Base-by-base conservation (phyloP, 2,329 filamentous ascomycete species). In the Pseudogymnoascus sp. region DNA sequence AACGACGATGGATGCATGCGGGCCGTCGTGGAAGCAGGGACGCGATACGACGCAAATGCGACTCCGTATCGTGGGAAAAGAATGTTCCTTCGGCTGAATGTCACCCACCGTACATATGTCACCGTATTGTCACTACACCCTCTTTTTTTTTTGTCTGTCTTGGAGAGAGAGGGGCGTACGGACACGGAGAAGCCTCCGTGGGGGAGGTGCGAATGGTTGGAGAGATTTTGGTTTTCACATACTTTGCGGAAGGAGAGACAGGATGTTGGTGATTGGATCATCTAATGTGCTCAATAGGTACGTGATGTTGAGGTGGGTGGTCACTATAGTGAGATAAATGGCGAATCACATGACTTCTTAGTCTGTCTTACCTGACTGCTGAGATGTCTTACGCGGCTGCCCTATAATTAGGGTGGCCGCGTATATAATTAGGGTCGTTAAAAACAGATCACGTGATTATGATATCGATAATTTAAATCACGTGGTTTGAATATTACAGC, bases 61-160 rank as follows among this genome's bases (percentile, higher is more conserved):
- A 34, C 49, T 34, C 49, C 49, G 28, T 56, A 34, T 56, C n/a
- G 49, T 21, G 28, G 23, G n/a, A 56, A 56, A 18, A 5, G 49
- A 56, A 56, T 56, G 16, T 56, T 56, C 28, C 49, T 25, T 56
- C 49, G 28, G 49, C 28, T 56, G 49, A 56, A 34, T 34, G 49
- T 56, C 49, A 34, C 46, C 6, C 6, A 8, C 28, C 6, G 28
- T 31, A 31, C 28, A 14, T 14, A 53, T 53, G 46, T 11, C 18
- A 23, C 23, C 18, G 14, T 14, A 9, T 49, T 49, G 43, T 8
- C 25, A 34, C 49, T 25, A 56, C 49, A 56, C 49, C 49, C 49
- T 56, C 49, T 56, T 56, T 25, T 14, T 14, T 34, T 56, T 31
- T 23, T 42, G 8, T 9, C 9, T 34, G n/a, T 53, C 49, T 56